Base-by-base conservation (phyloP, 2,329 filamentous ascomycete species). In the Exophiala lecanii-corni region DNA sequence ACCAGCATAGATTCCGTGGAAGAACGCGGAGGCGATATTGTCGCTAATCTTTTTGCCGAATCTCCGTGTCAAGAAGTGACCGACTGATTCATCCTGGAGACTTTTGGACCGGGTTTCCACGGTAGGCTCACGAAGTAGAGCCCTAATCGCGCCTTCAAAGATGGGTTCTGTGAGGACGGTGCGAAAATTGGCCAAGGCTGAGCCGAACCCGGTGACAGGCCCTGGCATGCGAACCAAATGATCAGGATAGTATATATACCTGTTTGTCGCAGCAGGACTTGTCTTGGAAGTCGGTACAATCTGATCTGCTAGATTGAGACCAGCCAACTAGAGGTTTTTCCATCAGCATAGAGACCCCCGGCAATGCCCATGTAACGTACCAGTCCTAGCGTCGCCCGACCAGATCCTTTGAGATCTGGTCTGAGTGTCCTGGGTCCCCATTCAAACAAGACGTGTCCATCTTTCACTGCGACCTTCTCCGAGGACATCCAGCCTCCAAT, bases 1-100 rank as follows among this genome's bases (percentile, higher is more conserved):
- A 4, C 92, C 92, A 16, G 89, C 92, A 63, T 94, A 95, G 45
- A 97, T 88, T 31, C 92, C 92, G 63, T 97, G 92, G 40, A 88
- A 65, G 2, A 80, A 60, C 1, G 82, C 88, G 4, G 88, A 95
- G 5, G 80, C 65, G 13, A 95, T 41, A 56, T 94, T 89, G 54
- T 92, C 74, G 10, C 79, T 79, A 5, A 85, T 51, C 23, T 70
- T 62, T 16, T 72, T 68, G 32, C 73, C 71, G 12, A 82, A 61
- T 5, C 78, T 64, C 20, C 79, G 68, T 2, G 67, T 63, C 5
- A 88, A 60, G 59, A 84, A 91, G 1, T 75, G 72, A 20, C 76
- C 81, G n/a, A 92, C 68, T 1, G 84, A 86, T 61, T 89, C 80
- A 57, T 92, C 86, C 15, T 67, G 54, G 18, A 76, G 47, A 1